Percentiles rank a stretch among this genome's conserved stretches.
These are phyloP conservation scores for Lasiodiplodia citricola DNA, from an alignment of 2,329 filamentous ascomycete genomes.

Conservation along the genomic window DNA sequence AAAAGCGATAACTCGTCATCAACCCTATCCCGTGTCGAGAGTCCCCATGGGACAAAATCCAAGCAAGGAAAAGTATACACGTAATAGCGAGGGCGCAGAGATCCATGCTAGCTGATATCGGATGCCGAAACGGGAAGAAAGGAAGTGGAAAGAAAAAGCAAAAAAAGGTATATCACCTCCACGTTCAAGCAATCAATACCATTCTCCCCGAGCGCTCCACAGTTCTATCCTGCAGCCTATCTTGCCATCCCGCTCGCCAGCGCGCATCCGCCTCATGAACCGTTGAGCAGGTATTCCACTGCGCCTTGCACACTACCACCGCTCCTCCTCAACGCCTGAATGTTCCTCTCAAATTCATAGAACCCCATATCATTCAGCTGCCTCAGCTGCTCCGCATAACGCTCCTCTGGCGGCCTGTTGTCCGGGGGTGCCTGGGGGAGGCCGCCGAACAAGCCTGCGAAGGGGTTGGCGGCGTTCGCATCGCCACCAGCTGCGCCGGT, in stretches of 20 bases:
- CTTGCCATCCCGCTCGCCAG: too few relatives aligned
- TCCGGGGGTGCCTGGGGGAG: conserved; percentile 63
- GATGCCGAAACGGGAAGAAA: neutral
- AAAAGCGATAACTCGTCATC: neutral
- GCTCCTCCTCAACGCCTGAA: conserved; percentile 83
- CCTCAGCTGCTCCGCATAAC: conserved; percentile 86
- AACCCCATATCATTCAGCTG: conserved; percentile 99
- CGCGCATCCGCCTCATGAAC: neutral
- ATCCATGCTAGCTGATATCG: conserved; percentile 1
- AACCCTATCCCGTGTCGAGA: neutral
- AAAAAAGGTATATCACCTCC: conserved; percentile 17
- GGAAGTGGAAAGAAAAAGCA: neutral
- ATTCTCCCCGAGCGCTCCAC: neutral
- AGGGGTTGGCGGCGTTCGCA: conserved; percentile 54
- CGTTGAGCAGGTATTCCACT: conserved; percentile 69
- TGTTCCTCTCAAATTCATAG: conserved; percentile 92
- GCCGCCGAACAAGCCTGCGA: conserved; percentile 49
- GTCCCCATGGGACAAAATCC: neutral
- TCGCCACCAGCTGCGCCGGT: conserved; percentile 45
- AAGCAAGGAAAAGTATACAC: neutral
- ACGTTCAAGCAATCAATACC: neutral
- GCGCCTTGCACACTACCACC: conserved; percentile 95
- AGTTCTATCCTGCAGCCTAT: neutral
- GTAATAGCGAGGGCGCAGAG: conserved; percentile 9
- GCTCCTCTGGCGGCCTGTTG: conserved; percentile 88